Evolutionary conservation across 441 rosid species (phyloP).

Genomic region (Euphorbia schlechtendalii): DNA sequence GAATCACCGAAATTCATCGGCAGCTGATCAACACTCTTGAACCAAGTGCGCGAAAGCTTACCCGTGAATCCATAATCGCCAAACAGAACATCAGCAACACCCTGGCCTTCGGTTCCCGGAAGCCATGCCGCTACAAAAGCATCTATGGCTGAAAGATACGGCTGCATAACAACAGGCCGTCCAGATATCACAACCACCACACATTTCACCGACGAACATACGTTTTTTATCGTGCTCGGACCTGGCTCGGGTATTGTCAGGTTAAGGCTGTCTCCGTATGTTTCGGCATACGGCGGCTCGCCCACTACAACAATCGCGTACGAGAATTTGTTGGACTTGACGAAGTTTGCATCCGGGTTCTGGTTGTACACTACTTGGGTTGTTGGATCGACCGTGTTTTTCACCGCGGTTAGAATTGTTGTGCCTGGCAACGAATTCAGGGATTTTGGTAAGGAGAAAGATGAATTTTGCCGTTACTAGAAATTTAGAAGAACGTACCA

Average conservation of each 20-base stretch:
- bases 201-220: slow-evolving; percentile 40
- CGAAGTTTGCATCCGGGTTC: slow-evolving; percentile 31
- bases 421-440: slow-evolving; percentile 31
- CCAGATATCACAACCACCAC: slow-evolving; percentile 47
- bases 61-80: slow-evolving; percentile 57
- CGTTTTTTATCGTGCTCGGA: slow-evolving; percentile 30
- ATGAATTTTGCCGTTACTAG: no score
- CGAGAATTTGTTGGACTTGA: slow-evolving; percentile 35
- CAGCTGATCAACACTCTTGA: slow-evolving; percentile 56
- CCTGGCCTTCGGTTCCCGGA: slow-evolving; percentile 62
- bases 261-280: slow-evolving; percentile 38
- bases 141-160: slow-evolving; percentile 29
- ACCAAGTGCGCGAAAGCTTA: slow-evolving; percentile 55
- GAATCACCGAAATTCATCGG: slow-evolving; percentile 59
- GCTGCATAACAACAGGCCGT: slow-evolving; percentile 45
- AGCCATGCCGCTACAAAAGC: slow-evolving; percentile 64
- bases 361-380: slow-evolving; percentile 36
- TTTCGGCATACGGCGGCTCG: slow-evolving; percentile 52
- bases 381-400: slow-evolving; percentile 30
- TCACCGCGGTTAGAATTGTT: slow-evolving; percentile 42
- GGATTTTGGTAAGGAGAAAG: no score
- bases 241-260: slow-evolving; percentile 45
- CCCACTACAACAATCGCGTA: slow-evolving; percentile 58
- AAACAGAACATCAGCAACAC: slow-evolving; percentile 54
- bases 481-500: slow-evolving; percentile 23